Evolutionary conservation across 176 grass and related monocot genomes (phyloP), one percentile per base, ranked within the genome.

Genomic region (Ensete glaucum): DNA sequence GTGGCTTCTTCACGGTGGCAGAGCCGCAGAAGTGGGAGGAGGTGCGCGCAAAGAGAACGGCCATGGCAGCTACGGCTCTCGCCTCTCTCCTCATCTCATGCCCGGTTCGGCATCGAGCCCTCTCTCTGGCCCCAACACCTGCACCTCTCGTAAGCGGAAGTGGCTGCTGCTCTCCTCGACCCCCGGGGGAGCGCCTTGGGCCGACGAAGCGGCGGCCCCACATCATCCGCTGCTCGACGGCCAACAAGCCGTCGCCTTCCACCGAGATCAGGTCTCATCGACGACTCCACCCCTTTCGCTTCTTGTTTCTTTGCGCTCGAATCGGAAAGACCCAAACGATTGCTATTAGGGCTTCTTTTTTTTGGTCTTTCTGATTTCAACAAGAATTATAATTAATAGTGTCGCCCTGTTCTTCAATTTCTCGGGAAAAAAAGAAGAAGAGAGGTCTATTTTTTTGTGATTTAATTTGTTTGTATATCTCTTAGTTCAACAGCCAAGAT

Each of bases 401-500:
- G 29, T 34, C 29, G 4, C 29, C 29, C 29, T 34, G 29, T 34
- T 34, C 29, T 43, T 43, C 34, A 6, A 43, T 43, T 43, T 43
- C 34, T 43, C 34, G 34, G 29, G 4, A 43, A 27, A 27, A 27
- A 27, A 27, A n/a, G n/a, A n/a, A n/a, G n/a, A 43, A 43, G 6
- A 43, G 34, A 43, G 0, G 3, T 43, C 0, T 43, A 23, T 43
- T 43, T 43, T 43, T 43, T 43, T 25, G 4, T 0, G 34, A 43
- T 43, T 43, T 43, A 43, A 43, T 34, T 76, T 15, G n/a, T 56
- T 68, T 26, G 14, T 81, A 56, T 63, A 19, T 52, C 50, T 66
- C 60, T 74, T 83, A 93, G 94, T 82, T 97, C 86, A 53, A 56
- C 83, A 60, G 85, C 90, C 14, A 97, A 82, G 83, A 89, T 97